Evolutionary conservation across 2,329 filamentous ascomycete genomes (phyloP).

Genomic region (Exophiala sp.): DNA sequence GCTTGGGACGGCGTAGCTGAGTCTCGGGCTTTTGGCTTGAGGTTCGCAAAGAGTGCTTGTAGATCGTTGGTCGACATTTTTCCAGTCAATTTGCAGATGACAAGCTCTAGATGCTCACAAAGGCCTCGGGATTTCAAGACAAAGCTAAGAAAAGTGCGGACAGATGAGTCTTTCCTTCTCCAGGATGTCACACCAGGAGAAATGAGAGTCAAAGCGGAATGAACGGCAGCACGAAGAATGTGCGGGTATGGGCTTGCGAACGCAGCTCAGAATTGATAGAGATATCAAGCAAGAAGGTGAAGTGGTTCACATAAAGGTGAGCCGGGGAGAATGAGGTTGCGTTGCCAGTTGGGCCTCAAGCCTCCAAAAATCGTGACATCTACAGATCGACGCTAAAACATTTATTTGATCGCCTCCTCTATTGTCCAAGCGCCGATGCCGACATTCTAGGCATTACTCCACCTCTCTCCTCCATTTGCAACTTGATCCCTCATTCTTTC

Average conservation of each 20-base stretch:
- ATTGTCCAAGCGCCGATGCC: no score
- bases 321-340: not conserved
- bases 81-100: conserved; percentile 19
- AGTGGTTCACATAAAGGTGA: not conserved
- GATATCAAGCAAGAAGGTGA: not conserved
- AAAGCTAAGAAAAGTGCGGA: not conserved
- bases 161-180: conserved; percentile 1
- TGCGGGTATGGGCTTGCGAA: not conserved
- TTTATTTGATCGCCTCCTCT: no score
- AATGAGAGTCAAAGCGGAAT: conserved; percentile 17
- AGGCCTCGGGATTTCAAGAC: not conserved
- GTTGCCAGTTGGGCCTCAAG: not conserved
- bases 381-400: no score
- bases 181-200: conserved; percentile 23
- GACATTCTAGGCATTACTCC: no score
- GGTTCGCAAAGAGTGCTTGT: conserved; percentile 46
- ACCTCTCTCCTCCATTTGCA: no score
- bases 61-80: conserved; percentile 49
- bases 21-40: conserved; percentile 38
- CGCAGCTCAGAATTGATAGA: not conserved
- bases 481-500: no score
- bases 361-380: no score
- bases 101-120: conserved; percentile 5
- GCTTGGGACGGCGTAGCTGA: conserved; percentile 31
- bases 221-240: conserved; percentile 15